phyloP scores from a whole-genome alignment of 208 protist genomes.

The Angomonas deanei region DNA sequence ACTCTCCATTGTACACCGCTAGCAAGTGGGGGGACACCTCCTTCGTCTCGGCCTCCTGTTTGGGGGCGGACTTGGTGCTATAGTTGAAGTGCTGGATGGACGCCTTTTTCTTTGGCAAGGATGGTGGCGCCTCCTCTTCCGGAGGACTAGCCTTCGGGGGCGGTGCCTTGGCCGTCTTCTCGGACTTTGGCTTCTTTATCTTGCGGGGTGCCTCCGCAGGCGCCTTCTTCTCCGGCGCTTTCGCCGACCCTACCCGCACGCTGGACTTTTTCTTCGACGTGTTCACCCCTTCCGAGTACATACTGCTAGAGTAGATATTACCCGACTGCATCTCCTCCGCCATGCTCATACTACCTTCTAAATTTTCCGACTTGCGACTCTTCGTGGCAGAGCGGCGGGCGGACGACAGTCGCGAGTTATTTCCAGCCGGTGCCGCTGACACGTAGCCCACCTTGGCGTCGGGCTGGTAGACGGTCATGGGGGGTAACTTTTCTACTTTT shows the following conservation, averaged over 20 bases:
- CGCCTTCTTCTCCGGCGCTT: background rate
- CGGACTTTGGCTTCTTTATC: background rate
- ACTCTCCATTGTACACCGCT: constrained; percentile 38
- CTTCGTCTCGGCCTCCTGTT: background rate
- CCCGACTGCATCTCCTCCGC: background rate
- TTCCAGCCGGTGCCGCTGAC: background rate
- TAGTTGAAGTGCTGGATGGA: constrained; percentile 1
- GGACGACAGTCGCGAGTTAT: background rate
- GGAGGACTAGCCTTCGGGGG: background rate
- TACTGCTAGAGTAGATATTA: background rate
- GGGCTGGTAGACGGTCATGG: constrained; percentile 65
- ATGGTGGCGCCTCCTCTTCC: constrained; percentile 2
- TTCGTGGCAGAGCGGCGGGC: background rate
- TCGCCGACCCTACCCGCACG: background rate
- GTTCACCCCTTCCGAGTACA: background rate
- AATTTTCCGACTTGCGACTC: background rate
- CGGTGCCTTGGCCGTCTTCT: background rate
- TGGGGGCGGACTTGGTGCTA: background rate
- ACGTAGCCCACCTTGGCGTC: constrained; percentile 14
- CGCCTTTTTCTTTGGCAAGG: background rate
- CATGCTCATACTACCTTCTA: background rate
- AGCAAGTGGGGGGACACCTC: constrained; percentile 17
- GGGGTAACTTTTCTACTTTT: constrained; percentile 62
- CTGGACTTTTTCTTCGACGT: background rate
- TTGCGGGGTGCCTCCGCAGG: background rate